Percentiles rank a stretch among this genome's conserved stretches.
phyloP scores from a whole-genome alignment of 2,329 filamentous ascomycete species.

The Paecilomyces dactylethromorphus region DNA sequence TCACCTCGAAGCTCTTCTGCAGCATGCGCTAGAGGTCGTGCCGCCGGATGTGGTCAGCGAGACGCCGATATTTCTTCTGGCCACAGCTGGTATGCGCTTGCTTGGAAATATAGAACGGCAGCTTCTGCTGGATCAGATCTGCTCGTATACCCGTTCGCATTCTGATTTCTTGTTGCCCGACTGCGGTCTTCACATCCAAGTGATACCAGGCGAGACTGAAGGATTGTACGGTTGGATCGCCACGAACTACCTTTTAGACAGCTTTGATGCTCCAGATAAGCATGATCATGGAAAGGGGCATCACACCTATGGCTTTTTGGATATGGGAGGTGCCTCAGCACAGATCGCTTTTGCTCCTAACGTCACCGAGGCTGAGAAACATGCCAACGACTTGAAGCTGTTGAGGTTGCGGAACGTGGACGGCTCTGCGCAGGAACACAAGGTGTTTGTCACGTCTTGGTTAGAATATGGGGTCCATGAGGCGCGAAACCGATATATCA shows the following conservation, averaged over 20 bases:
- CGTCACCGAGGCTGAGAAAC: constrained; percentile 78
- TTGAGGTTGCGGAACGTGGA: constrained; percentile 78
- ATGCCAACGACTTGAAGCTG: constrained; percentile 81
- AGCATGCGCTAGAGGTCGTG: constrained; percentile 74
- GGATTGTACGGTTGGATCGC: constrained; percentile 97
- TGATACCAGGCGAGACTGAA: constrained; percentile 92
- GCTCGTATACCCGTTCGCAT: constrained; percentile 69
- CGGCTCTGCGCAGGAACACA: constrained; percentile 71
- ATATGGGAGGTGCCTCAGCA: constrained; percentile 96
- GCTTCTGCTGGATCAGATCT: constrained; percentile 69
- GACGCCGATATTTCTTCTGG: constrained; percentile 90
- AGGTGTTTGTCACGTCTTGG: constrained; percentile 94
- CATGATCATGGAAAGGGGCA: constrained; percentile 81
- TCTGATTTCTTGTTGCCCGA: constrained; percentile 84
- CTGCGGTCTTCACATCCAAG: constrained; percentile 81
- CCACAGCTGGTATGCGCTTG: constrained; percentile 90
- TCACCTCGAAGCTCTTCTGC: constrained; percentile 71
- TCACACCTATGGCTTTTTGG: constrained; percentile 92
- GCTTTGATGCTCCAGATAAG: constrained; percentile 69
- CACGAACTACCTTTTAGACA: constrained; percentile 87
- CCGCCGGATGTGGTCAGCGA: constrained; percentile 69
- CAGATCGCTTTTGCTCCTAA: constrained; percentile 98
- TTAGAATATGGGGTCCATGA: constrained; percentile 95
- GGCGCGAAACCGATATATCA: constrained; percentile 78
- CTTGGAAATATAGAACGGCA: constrained; percentile 67